Conservation (phyloP, 2,329 filamentous ascomycete species). For the Neonectria magnoliae region DNA sequence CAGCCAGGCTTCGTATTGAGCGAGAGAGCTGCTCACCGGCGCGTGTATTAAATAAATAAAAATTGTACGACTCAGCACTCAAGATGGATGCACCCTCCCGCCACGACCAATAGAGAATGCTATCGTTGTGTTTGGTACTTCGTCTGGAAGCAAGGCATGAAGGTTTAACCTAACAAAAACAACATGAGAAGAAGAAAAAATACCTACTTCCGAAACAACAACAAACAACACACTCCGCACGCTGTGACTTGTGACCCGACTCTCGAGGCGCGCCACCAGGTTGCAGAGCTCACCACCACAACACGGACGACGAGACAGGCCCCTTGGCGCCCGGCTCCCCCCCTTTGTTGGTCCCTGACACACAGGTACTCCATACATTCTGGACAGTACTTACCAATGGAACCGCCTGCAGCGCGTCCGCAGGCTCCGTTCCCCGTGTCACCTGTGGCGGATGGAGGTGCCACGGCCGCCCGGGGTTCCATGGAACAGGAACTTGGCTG, state of each 20-base stretch:
- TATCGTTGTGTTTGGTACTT: background rate
- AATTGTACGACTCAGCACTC: background rate
- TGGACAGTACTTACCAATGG: too few species aligned
- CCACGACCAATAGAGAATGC: background rate
- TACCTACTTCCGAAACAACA: slow-evolving; percentile 9
- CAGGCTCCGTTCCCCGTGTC: background rate
- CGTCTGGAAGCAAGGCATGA: background rate
- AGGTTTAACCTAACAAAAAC: background rate
- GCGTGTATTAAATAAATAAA: slow-evolving; percentile 6
- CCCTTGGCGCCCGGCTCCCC: background rate
- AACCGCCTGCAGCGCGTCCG: background rate
- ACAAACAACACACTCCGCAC: slow-evolving; percentile 11
- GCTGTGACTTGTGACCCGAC: background rate
- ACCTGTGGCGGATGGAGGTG: background rate
- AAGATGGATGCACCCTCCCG: background rate
- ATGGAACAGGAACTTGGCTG: background rate
- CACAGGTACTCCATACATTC: background rate
- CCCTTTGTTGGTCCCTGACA: background rate
- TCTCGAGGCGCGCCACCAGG: background rate
- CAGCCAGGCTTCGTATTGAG: slow-evolving; percentile 17
- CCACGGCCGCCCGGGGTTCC: background rate
- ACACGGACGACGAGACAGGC: background rate
- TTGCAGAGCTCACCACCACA: background rate
- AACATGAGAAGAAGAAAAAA: background rate
- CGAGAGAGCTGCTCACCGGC: background rate